Evolutionary conservation across 768 basidiomycete genomes (phyloP).

Genomic region (Leucocoprinus leucothites): DNA sequence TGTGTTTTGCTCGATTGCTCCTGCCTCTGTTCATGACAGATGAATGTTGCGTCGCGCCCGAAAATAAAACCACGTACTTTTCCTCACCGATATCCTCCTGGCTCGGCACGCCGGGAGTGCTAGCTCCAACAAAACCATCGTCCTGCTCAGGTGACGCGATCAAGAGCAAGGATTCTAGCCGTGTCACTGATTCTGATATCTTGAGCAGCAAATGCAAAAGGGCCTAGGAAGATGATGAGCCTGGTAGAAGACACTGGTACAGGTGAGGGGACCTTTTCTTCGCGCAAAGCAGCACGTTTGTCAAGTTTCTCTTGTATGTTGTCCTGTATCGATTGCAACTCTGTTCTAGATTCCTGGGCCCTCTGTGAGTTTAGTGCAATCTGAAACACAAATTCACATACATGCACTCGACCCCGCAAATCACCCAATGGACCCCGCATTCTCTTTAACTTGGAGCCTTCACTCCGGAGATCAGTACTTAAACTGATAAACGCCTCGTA

Average conservation of each 20-base stretch:
- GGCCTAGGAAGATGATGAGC: constrained; percentile 42
- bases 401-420: constrained; percentile 66
- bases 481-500: constrained; percentile 97
- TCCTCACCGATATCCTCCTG: constrained; percentile 44
- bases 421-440: constrained; percentile 65
- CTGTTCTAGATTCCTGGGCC: constrained; percentile 54
- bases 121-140: constrained; percentile 31
- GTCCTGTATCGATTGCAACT: constrained; percentile 64
- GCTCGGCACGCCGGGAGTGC: constrained; percentile 29
- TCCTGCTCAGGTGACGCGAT: constrained; percentile 55
- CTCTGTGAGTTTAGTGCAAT: background rate
- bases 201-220: constrained; percentile 85
- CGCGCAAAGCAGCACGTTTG: constrained; percentile 71
- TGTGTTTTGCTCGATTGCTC: constrained; percentile 67
- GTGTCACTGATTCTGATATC: constrained; percentile 86
- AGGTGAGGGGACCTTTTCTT: constrained; percentile 66
- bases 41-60: constrained; percentile 6
- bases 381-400: constrained; percentile 33
- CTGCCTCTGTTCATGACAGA: constrained; percentile 38
- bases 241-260: background rate
- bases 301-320: constrained; percentile 77
- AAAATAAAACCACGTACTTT: constrained; percentile 22
- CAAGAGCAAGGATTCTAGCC: constrained; percentile 82
- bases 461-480: constrained; percentile 87
- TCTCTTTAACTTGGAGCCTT: constrained; percentile 67